A percentile compares a stretch with the other conserved stretches of the same genome.
Conservation (phyloP, 2,329 filamentous ascomycete genomes). For the Tolypocladium sp. region DNA sequence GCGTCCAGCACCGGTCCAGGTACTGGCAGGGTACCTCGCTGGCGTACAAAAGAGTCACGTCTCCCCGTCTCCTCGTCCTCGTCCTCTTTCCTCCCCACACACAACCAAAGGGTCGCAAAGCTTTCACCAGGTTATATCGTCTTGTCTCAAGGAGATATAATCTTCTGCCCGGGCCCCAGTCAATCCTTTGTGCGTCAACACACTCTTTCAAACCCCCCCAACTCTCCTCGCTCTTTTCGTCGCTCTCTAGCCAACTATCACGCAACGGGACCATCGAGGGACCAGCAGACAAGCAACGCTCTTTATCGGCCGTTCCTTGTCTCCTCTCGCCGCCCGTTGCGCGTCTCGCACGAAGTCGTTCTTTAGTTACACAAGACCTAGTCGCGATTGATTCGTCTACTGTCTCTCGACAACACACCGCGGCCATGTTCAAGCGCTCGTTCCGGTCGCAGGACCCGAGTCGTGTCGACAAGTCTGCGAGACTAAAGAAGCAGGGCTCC, state of each 20-base stretch:
- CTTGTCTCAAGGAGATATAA: constrained; percentile 32
- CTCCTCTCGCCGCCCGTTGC: background rate
- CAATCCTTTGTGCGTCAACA: constrained; percentile 31
- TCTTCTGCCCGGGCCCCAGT: constrained; percentile 48
- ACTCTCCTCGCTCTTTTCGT: constrained; percentile 41
- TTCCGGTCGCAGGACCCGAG: constrained; percentile 64
- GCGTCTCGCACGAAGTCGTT: constrained; percentile 3
- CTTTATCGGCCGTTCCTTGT: constrained; percentile 2
- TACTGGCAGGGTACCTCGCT: background rate
- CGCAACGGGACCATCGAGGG: background rate
- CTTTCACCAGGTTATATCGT: constrained; percentile 38
- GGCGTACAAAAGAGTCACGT: constrained; percentile 3
- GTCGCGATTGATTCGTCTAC: background rate
- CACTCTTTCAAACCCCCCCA: constrained; percentile 20
- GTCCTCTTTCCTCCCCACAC: constrained; percentile 32
- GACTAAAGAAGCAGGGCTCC: constrained; percentile 56
- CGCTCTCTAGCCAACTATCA: constrained; percentile 35
- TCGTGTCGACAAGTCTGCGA: constrained; percentile 80
- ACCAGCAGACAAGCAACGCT: constrained; percentile 1
- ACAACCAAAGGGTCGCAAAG: constrained; percentile 52
- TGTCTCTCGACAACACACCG: constrained; percentile 14
- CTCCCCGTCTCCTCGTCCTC: constrained; percentile 3
- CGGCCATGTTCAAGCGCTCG: constrained; percentile 84
- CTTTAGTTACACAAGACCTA: constrained; percentile 10
- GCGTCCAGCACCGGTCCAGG: background rate